Base-by-base conservation (phyloP, 2,329 filamentous ascomycete genomes). In the Talaromyces sp. region DNA sequence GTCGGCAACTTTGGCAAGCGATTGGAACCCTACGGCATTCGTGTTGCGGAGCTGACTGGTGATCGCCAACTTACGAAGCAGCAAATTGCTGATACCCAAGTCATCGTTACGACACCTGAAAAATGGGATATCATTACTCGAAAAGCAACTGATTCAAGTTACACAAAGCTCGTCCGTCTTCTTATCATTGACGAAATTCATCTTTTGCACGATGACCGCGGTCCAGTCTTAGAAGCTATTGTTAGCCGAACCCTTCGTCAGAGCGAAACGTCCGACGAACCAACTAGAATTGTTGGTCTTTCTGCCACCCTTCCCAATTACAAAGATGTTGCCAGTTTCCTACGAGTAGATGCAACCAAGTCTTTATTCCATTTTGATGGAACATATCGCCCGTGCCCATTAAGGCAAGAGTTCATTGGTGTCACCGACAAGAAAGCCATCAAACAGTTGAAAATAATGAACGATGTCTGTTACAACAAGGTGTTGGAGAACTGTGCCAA, bases 41-140 rank as follows among this genome's bases (percentile, higher is more conserved):
- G 86, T 62, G 95, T 99, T 11, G 86, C 93, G n/a, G 95, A 99
- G 76, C 81, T 99, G 70, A 99, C 95, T 63, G 95, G 95, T 79
- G 95, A 99, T 78, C 90, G 95, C 58, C 95, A 98, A 77, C 88
- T 99, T 72, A 99, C 93, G 21, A 99, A 99, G 77, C 92, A 96
- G 75, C 95, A 99, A 80, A 98, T 99, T 64, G 87, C 93, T 1
- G 95, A 99, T 70, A 99, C 95, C 0, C 93, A 99, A 74, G 88
- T 99, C 67, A 99, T 99, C 68, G 93, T 99, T 62, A 99, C 95
- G 0, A 99, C 95, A 0, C 95, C 95, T 21, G 95, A 99, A 77
- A 99, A 99, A 78, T 99, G 92, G 90, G 95, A 99, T 76, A 93
- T 99, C 67, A 97, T 99, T 68, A 99, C 96, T 6, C 87, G 96